A percentile compares a stretch with the other conserved stretches of the same genome.
phyloP scores from a whole-genome alignment of 495 filamentous ascomycete genomes.

The Penicillium fimorum region DNA sequence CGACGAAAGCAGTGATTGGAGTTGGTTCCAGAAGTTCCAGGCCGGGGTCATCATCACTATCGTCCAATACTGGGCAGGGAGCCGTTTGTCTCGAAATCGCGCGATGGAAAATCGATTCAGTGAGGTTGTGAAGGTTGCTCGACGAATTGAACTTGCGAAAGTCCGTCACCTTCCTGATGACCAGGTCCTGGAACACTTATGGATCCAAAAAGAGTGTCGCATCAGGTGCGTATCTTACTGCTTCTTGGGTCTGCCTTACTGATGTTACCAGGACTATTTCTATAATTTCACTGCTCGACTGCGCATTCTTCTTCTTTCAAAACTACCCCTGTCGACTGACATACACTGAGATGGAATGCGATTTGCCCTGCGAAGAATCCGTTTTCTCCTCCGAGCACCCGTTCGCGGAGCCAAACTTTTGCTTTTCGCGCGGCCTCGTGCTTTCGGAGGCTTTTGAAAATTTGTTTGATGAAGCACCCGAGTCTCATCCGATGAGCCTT shows the following conservation, averaged over 20 bases:
- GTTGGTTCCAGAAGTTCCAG: conserved; percentile 44
- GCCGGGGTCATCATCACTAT: conserved; percentile 44
- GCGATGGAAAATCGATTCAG: conserved; percentile 48
- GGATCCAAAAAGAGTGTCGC: conserved; percentile 48
- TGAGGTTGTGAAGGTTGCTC: conserved; percentile 43
- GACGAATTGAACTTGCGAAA: conserved; percentile 38
- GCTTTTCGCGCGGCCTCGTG: conserved; percentile 32
- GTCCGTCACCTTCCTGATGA: conserved; percentile 35
- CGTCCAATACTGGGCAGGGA: conserved; percentile 50
- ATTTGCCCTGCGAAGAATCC: conserved; percentile 39
- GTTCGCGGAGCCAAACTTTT: conserved; percentile 38
- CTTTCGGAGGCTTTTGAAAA: conserved; percentile 37
- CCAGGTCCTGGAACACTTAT: conserved; percentile 30
- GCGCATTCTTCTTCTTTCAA: conserved; percentile 46
- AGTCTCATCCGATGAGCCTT: conserved; percentile 19
- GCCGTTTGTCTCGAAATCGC: conserved; percentile 37
- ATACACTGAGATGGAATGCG: conserved; percentile 39
- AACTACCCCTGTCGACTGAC: conserved; percentile 45
- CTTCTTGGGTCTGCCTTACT: conserved; percentile 4
- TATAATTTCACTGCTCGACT: conserved; percentile 42
- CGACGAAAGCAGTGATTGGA: conserved; percentile 34
- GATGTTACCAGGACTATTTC: conserved; percentile 33
- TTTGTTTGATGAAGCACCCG: conserved; percentile 29
- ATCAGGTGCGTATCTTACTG: conserved; percentile 33
- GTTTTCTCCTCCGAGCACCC: conserved; percentile 42